phyloP scores from a whole-genome alignment of 192 early-diverging fungal genomes.

The Gorgonomyces haynaldii region DNA sequence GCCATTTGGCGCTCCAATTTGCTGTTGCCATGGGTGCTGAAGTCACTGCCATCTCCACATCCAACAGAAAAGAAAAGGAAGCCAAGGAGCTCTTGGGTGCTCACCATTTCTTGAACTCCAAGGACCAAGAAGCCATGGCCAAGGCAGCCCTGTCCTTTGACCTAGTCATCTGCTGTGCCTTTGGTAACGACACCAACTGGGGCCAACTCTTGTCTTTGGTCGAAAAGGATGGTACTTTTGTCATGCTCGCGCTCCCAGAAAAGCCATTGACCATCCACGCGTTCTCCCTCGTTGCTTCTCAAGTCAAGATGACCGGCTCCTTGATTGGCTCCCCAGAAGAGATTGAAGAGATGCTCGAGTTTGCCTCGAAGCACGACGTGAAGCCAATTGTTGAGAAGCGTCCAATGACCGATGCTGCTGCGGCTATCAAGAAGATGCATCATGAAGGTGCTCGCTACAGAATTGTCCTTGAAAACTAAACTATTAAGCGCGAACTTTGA shows the following conservation, averaged over 20 bases:
- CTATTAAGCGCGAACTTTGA: too few species aligned
- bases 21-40: constrained; percentile 13
- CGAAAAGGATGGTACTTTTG: constrained; percentile 42
- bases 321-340: constrained; percentile 50
- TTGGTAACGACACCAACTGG: constrained; percentile 2
- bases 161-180: constrained; percentile 10
- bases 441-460: constrained; percentile 52
- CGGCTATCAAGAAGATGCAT: constrained; percentile 44
- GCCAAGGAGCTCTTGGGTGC: constrained; percentile 19
- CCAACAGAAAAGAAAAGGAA: constrained; percentile 14
- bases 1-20: constrained; percentile 39
- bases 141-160: constrained; percentile 12
- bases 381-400: constrained; percentile 52
- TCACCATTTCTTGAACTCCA: constrained; percentile 15
- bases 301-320: constrained; percentile 47
- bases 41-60: constrained; percentile 12
- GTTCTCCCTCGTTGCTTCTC: constrained; percentile 21
- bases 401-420: constrained; percentile 46
- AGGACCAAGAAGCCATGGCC: constrained; percentile 13
- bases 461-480: constrained; percentile 56
- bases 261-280: constrained; percentile 29
- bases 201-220: constrained; percentile 6
- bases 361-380: constrained; percentile 56
- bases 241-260: constrained; percentile 59
- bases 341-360: constrained; percentile 52